A percentile compares a stretch with the other conserved stretches of the same genome.
phyloP scores from a whole-genome alignment of 2,329 filamentous ascomycete species.

The Verticillium longisporum region DNA sequence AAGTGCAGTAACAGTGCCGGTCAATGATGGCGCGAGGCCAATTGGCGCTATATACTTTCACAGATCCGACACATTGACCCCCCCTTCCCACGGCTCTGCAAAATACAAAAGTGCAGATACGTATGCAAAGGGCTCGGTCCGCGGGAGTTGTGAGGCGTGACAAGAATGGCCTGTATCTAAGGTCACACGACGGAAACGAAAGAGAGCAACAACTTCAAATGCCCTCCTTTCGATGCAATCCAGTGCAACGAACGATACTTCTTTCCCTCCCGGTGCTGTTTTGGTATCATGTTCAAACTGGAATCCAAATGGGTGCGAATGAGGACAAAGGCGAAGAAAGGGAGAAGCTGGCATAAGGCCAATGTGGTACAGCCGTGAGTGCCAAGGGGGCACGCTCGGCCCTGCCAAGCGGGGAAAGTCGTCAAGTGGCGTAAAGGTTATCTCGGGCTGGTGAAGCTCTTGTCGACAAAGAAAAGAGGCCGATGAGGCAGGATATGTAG shows the following conservation, averaged over 20 bases:
- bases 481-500: slow-evolving; percentile 1
- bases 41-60: not conserved
- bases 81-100: not conserved
- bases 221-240: not conserved
- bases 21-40: not conserved
- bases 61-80: not conserved
- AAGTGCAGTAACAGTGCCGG: not conserved
- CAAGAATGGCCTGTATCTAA: not conserved
- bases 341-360: slow-evolving; percentile 1
- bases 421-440: not conserved
- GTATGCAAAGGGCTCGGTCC: not conserved
- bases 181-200: not conserved
- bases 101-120: not conserved
- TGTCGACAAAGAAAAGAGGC: slow-evolving; percentile 10
- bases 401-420: not conserved
- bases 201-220: not conserved
- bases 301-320: slow-evolving; percentile 7
- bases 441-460: slow-evolving; percentile 3
- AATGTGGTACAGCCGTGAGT: slow-evolving; percentile 3
- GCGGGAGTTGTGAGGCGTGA: not conserved
- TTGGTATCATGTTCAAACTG: slow-evolving; percentile 14
- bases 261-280: not conserved
- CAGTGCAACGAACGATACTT: not conserved
- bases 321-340: not conserved
- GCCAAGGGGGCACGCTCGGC: not conserved